phyloP scores from a whole-genome alignment of 441 rosid genomes.

The Aquilaria agallochum region DNA sequence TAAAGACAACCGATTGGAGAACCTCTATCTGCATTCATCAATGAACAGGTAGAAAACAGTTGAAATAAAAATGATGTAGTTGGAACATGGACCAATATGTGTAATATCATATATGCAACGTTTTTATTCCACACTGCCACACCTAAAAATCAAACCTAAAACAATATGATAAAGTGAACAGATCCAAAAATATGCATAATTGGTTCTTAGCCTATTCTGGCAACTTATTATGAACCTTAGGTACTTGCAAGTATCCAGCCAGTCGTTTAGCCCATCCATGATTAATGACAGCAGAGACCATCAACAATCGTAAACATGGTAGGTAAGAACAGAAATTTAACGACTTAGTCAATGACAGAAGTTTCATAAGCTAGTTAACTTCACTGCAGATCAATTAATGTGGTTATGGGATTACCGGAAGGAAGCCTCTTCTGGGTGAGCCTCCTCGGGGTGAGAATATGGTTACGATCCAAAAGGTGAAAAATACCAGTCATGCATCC shows the following conservation, averaged over 20 bases:
- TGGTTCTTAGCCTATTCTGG: not conserved
- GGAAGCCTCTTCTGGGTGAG: slow-evolving; percentile 51
- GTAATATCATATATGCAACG: not conserved
- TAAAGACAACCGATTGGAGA: not conserved
- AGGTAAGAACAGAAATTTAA: not conserved
- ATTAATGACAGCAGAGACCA: not conserved
- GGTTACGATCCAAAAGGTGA: slow-evolving; percentile 86
- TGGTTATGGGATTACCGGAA: slow-evolving; percentile 43
- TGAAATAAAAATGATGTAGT: slow-evolving; percentile 3
- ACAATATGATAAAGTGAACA: not conserved
- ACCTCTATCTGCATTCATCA: slow-evolving; percentile 9
- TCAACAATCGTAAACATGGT: not conserved
- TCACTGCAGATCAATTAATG: not conserved
- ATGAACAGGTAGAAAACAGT: slow-evolving; percentile 11
- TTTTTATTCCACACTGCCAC: not conserved
- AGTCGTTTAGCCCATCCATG: not conserved
- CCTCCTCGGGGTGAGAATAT: slow-evolving; percentile 46
- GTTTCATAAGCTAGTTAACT: no score
- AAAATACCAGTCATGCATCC: slow-evolving; percentile 94
- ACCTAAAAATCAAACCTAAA: slow-evolving; percentile 3
- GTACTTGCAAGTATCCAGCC: slow-evolving; percentile 2
- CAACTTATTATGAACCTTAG: not conserved
- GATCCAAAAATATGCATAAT: not conserved
- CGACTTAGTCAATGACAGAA: no score
- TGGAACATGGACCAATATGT: slow-evolving; percentile 4